Conservation (phyloP, 495 filamentous ascomycete genomes). For the Apodospora peruviana region DNA sequence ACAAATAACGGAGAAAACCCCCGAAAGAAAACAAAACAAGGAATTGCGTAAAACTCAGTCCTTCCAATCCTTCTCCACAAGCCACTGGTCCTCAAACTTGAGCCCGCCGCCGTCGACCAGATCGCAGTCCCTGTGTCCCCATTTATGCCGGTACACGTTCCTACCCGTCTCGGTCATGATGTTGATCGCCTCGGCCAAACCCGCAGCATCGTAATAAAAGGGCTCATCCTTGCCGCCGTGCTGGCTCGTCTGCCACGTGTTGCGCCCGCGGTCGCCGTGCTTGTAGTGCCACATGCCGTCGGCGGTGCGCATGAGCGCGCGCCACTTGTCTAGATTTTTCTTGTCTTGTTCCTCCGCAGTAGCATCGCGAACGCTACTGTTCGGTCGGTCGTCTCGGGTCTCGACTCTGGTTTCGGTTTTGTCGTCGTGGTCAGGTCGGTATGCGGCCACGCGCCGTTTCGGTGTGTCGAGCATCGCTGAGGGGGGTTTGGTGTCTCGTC, state of each 20-base stretch:
- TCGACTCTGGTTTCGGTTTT: background rate
- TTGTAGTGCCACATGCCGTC: constrained; percentile 37
- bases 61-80: constrained; percentile 37
- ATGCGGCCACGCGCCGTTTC: no score
- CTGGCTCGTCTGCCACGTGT: constrained; percentile 56
- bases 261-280: constrained; percentile 31
- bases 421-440: constrained; percentile 22
- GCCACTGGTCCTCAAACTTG: constrained; percentile 46
- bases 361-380: background rate
- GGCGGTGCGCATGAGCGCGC: constrained; percentile 2
- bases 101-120: constrained; percentile 33
- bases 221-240: constrained; percentile 54
- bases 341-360: background rate
- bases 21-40: no score
- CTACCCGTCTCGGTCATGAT: constrained; percentile 49
- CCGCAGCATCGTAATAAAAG: constrained; percentile 49
- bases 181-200: constrained; percentile 45
- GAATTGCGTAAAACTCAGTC: no score
- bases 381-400: background rate
- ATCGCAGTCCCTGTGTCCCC: constrained; percentile 51
- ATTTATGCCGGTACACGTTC: constrained; percentile 47
- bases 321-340: constrained; percentile 3
- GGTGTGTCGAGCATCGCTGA: no score
- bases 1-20: no score
- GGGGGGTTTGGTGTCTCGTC: no score